phyloP scores from a whole-genome alignment of 1,284 basidiomycete genomes.

The Macrocystidia cucumis region DNA sequence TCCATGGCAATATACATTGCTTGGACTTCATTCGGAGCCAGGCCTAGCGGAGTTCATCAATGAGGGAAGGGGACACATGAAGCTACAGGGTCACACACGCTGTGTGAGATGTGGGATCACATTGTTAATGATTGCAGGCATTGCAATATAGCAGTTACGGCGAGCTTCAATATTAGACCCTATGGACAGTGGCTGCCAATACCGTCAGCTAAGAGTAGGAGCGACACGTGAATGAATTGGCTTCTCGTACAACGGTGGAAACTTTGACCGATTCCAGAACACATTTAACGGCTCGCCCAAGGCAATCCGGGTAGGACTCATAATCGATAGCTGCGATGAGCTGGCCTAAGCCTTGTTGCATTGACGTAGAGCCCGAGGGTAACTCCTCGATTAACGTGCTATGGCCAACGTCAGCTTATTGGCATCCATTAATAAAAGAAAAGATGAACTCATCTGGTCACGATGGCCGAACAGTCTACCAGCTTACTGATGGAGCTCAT shows the following conservation, averaged over 20 bases:
- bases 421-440: constrained; percentile 8
- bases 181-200: constrained; percentile 32
- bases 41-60: constrained; percentile 38
- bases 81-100: constrained; percentile 29
- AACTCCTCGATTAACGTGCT: constrained; percentile 70
- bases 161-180: constrained; percentile 24
- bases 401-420: constrained; percentile 9
- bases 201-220: constrained; percentile 9
- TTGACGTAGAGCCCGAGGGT: constrained; percentile 37
- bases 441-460: constrained; percentile 58
- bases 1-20: constrained; percentile 47
- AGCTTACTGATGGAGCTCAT: constrained; percentile 61
- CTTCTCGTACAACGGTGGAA: constrained; percentile 38
- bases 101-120: constrained; percentile 33
- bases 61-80: not conserved
- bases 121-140: constrained; percentile 49
- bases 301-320: constrained; percentile 38
- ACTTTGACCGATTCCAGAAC: constrained; percentile 53
- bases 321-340: constrained; percentile 75
- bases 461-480: constrained; percentile 51
- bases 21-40: constrained; percentile 35
- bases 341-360: constrained; percentile 75
- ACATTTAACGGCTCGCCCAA: constrained; percentile 46
- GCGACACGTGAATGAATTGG: constrained; percentile 11
- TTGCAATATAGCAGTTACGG: constrained; percentile 57